A percentile compares a stretch with the other conserved stretches of the same genome.
phyloP scores from a whole-genome alignment of 495 filamentous ascomycete species.

The Endocarpon pusillum region DNA sequence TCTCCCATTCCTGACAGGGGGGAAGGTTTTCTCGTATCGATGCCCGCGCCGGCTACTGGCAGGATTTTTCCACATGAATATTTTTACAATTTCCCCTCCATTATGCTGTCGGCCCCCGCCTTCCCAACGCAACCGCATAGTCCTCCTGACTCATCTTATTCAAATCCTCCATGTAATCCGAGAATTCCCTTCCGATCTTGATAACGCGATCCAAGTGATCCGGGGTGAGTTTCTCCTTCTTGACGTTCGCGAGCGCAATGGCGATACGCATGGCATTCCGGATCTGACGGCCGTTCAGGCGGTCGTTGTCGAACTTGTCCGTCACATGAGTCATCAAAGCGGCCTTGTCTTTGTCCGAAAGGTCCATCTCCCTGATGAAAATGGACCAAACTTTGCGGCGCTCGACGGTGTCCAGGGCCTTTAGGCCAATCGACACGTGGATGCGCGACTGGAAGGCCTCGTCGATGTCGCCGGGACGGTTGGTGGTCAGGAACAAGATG shows the following conservation, averaged over 20 bases:
- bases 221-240: no score
- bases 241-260: slow-evolving; percentile 5
- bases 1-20: no score
- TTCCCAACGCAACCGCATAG: slow-evolving; percentile 6
- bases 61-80: no score
- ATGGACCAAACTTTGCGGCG: slow-evolving; percentile 8
- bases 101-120: slow-evolving; percentile 3
- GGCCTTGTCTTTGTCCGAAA: slow-evolving; percentile 4
- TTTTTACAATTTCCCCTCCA: no score
- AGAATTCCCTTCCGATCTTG: slow-evolving; percentile 9
- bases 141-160: slow-evolving; percentile 7
- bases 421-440: slow-evolving; percentile 7
- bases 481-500: no score
- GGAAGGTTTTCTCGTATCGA: no score
- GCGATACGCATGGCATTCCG: slow-evolving; percentile 9
- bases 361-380: slow-evolving; percentile 7
- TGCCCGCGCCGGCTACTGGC: no score
- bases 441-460: no score
- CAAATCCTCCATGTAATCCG: slow-evolving; percentile 3
- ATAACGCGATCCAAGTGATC: slow-evolving; percentile 11
- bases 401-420: slow-evolving; percentile 3
- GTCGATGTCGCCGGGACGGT: no score
- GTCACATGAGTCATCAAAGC: slow-evolving; percentile 3
- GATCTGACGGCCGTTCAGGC: slow-evolving; percentile 11
- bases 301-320: slow-evolving; percentile 8